Conservation (phyloP, 176 grass and related monocot genomes). For the Oryza meridionalis region DNA sequence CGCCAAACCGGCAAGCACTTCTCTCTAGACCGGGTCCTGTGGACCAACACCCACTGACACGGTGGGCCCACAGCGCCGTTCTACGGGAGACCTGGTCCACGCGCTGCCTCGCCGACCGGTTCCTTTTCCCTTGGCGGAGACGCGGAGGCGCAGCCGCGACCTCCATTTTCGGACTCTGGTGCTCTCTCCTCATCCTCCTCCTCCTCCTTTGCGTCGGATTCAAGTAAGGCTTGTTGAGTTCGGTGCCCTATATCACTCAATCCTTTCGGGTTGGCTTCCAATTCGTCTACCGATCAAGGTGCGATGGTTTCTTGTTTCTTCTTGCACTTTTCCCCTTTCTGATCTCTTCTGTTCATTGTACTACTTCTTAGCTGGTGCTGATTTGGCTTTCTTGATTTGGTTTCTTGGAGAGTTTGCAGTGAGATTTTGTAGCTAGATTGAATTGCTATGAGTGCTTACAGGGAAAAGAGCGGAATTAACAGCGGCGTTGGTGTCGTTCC, state of each 20-base stretch:
- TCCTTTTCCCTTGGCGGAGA: slow-evolving; percentile 45
- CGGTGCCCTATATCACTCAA: background rate
- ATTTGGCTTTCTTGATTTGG: too few species aligned
- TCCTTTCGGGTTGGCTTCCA: background rate
- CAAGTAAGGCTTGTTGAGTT: background rate
- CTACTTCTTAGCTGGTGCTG: background rate
- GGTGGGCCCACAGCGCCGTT: background rate
- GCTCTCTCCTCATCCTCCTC: too few species aligned
- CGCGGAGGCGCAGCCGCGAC: slow-evolving; percentile 30
- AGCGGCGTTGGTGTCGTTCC: too few species aligned
- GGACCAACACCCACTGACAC: background rate
- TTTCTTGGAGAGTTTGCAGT: background rate
- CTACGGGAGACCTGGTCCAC: background rate
- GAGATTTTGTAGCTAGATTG: background rate
- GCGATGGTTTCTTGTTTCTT: slow-evolving; percentile 13
- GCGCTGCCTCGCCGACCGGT: background rate
- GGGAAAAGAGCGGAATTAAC: background rate
- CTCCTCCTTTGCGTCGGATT: slow-evolving; percentile 11
- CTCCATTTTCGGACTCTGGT: slow-evolving; percentile 8
- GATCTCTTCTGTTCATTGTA: background rate
- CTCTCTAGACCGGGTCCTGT: background rate
- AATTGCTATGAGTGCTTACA: background rate
- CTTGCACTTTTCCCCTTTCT: background rate
- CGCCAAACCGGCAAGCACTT: slow-evolving; percentile 1
- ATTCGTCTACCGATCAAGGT: slow-evolving; percentile 17